These are phyloP conservation scores for Cadophora gregata DNA, from an alignment of 2,329 filamentous ascomycete species.

Conservation along the genomic window DNA sequence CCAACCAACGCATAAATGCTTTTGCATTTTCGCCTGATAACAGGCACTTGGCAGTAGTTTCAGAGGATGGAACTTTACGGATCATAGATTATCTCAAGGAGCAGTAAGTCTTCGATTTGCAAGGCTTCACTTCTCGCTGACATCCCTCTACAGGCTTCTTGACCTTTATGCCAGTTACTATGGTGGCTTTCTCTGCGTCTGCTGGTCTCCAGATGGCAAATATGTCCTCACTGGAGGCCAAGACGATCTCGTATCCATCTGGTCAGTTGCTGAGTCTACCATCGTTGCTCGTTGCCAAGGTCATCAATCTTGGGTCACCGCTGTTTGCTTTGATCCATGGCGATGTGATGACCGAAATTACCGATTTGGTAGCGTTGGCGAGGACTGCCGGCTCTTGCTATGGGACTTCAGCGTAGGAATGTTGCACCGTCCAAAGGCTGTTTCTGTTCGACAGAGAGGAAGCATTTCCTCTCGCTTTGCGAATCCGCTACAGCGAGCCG, in stretches of 20 bases:
- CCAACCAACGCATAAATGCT: constrained; percentile 87
- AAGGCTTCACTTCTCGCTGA: constrained; percentile 26
- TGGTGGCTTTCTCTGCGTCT: constrained; percentile 89
- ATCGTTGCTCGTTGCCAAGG: constrained; percentile 93
- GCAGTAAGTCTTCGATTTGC: constrained; percentile 62
- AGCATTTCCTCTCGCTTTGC: constrained; percentile 56
- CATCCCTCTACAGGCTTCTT: constrained; percentile 68
- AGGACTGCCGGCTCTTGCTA: constrained; percentile 86
- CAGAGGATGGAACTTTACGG: constrained; percentile 87
- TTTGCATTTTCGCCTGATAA: constrained; percentile 93
- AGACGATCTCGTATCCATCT: constrained; percentile 95
- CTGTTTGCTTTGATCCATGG: constrained; percentile 96
- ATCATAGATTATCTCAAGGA: constrained; percentile 93
- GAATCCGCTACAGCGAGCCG: constrained; percentile 58
- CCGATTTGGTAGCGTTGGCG: constrained; percentile 92
- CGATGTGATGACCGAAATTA: constrained; percentile 95
- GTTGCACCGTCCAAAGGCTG: constrained; percentile 87
- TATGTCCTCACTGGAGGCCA: constrained; percentile 96
- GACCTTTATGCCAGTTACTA: constrained; percentile 92
- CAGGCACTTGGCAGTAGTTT: constrained; percentile 84
- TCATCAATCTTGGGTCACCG: constrained; percentile 94
- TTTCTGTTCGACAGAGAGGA: constrained; percentile 63
- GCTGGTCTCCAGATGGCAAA: constrained; percentile 96
- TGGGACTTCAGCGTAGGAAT: constrained; percentile 99
- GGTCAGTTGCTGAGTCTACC: constrained; percentile 82